phyloP scores from a whole-genome alignment of 1,284 basidiomycete species.

The Amylostereum areolatum region DNA sequence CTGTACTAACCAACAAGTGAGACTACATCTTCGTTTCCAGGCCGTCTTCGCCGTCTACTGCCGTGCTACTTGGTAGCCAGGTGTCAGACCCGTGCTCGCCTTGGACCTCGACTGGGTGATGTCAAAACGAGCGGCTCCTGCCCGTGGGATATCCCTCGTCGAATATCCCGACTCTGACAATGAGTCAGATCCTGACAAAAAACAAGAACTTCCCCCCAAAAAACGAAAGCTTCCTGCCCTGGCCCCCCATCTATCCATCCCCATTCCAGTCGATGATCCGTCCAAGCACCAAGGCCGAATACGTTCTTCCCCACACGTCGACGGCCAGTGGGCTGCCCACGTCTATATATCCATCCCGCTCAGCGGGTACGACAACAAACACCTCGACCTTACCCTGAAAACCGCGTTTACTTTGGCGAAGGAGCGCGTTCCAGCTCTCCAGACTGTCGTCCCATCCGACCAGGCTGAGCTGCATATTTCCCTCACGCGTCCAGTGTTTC shows the following conservation, averaged over 20 bases:
- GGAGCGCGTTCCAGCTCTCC: slow-evolving; percentile 37
- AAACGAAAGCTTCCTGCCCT: slow-evolving; percentile 51
- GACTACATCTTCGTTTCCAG: no score
- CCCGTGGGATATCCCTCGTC: no score
- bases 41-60: no score
- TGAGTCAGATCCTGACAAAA: no score
- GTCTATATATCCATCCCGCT: slow-evolving; percentile 62
- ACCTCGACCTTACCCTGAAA: slow-evolving; percentile 41
- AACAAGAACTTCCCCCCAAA: slow-evolving; percentile 21
- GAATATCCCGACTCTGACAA: no score
- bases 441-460: slow-evolving; percentile 18
- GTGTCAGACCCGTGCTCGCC: no score
- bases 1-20: no score
- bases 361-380: slow-evolving; percentile 24
- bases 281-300: slow-evolving; percentile 72
- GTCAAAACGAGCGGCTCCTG: no score
- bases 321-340: slow-evolving; percentile 75
- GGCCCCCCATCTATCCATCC: slow-evolving; percentile 38
- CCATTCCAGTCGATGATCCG: slow-evolving; percentile 56
- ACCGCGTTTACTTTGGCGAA: slow-evolving; percentile 41
- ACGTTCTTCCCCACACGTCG: slow-evolving; percentile 67
- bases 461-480: slow-evolving; percentile 60
- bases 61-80: no score
- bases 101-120: no score
- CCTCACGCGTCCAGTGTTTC: slow-evolving; percentile 67